Conservation (phyloP, 345 rosid species). For the Hevea brasiliensis region DNA sequence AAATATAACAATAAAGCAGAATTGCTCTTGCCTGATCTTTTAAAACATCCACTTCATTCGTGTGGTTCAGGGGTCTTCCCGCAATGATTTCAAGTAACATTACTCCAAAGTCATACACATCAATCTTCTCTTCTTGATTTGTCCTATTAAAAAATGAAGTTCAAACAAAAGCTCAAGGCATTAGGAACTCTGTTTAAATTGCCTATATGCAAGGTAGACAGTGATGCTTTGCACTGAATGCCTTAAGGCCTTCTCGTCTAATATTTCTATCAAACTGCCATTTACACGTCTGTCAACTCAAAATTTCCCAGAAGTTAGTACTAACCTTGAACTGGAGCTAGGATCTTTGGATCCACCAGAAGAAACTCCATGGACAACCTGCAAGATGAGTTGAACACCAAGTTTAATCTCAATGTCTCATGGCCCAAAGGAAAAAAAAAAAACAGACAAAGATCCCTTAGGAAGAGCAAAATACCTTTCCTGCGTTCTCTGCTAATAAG, state of each 20-base stretch:
- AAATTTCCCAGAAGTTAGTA: not conserved
- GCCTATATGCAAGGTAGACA: not conserved
- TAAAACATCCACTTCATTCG: slow-evolving; percentile 50
- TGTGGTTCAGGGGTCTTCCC: slow-evolving; percentile 58
- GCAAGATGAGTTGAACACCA: slow-evolving; percentile 19
- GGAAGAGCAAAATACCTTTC: slow-evolving; percentile 46
- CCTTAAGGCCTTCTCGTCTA: not conserved
- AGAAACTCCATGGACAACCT: slow-evolving; percentile 55
- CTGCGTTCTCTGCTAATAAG: slow-evolving; percentile 56
- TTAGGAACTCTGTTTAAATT: not conserved
- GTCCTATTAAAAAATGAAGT: slow-evolving; percentile 37
- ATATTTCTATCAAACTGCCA: not conserved
- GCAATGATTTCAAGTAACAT: slow-evolving; percentile 80
- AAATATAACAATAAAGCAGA: not conserved
- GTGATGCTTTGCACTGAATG: not conserved
- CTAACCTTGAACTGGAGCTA: slow-evolving; percentile 45
- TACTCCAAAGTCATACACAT: slow-evolving; percentile 75
- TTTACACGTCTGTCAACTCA: not conserved
- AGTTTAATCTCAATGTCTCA: not conserved
- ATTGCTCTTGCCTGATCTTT: slow-evolving; percentile 53
- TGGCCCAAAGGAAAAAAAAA: not conserved
- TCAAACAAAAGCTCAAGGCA: not conserved
- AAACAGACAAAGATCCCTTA: not conserved
- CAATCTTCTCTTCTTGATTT: slow-evolving; percentile 52
- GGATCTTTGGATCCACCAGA: slow-evolving; percentile 45